phyloP scores from a whole-genome alignment of 257 asterid genomes.

The Solanum paucissectum region DNA sequence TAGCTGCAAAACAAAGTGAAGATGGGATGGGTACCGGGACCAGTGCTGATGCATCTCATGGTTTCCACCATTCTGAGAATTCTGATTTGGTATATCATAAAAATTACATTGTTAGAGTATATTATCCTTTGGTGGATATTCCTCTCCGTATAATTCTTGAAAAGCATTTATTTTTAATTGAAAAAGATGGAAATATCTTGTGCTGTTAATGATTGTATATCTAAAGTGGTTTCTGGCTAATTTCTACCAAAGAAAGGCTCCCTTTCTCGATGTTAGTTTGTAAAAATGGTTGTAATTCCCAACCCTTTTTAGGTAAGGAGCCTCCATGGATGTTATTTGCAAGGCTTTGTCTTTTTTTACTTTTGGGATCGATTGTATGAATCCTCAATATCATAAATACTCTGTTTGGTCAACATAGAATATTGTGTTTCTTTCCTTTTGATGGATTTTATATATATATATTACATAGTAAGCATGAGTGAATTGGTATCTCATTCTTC shows the following conservation, averaged over 20 bases:
- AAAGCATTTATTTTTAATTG: background rate
- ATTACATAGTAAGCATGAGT: background rate
- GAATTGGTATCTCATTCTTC: background rate
- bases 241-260: background rate
- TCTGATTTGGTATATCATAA: slow-evolving; percentile 29
- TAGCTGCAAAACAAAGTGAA: slow-evolving; percentile 65
- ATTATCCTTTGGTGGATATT: background rate
- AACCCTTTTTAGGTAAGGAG: background rate
- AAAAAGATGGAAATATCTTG: background rate
- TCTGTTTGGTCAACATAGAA: background rate
- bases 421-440: background rate
- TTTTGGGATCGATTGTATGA: background rate
- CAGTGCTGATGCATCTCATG: slow-evolving; percentile 39
- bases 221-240: background rate
- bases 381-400: background rate
- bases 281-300: background rate
- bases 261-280: background rate
- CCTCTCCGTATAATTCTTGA: background rate
- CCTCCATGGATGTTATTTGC: background rate
- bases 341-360: background rate
- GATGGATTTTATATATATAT: background rate
- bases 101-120: background rate
- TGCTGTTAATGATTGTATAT: background rate
- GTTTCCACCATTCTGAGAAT: slow-evolving; percentile 30
- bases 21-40: slow-evolving; percentile 35